phyloP scores from a whole-genome alignment of 176 grass and related monocot genomes.

The Musa itinerans region DNA sequence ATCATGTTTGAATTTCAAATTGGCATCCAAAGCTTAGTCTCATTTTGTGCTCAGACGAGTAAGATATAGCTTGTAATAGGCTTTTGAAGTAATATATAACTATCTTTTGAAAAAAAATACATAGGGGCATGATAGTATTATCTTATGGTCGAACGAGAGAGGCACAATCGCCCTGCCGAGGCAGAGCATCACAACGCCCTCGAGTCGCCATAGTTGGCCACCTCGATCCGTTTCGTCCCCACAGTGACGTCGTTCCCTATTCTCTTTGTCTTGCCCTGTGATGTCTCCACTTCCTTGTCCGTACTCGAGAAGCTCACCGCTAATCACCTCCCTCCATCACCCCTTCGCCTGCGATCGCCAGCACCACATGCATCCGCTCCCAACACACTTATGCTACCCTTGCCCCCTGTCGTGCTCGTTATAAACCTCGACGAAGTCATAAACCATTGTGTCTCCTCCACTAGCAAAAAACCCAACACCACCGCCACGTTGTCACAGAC shows the following conservation, averaged over 20 bases:
- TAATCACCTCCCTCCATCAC: constrained; percentile 13
- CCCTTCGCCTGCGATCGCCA: constrained; percentile 26
- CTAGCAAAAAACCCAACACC: constrained; percentile 3
- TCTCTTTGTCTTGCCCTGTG: background rate
- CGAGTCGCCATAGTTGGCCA: constrained; percentile 41
- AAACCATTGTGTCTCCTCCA: background rate
- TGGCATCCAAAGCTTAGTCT: too few species aligned
- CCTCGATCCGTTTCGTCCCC: constrained; percentile 23
- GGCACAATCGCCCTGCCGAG: constrained; percentile 16
- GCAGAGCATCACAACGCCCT: constrained; percentile 37
- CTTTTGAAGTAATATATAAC: too few species aligned
- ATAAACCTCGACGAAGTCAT: constrained; percentile 34
- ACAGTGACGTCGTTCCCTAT: constrained; percentile 29
- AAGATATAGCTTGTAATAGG: too few species aligned
- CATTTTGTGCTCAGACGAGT: too few species aligned
- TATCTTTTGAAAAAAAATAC: background rate
- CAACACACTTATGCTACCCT: constrained; percentile 17
- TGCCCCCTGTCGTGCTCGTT: constrained; percentile 28
- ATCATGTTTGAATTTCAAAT: too few species aligned
- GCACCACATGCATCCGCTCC: constrained; percentile 49
- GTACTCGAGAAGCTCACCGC: constrained; percentile 15
- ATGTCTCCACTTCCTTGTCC: constrained; percentile 19
- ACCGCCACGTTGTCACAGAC: constrained; percentile 5
- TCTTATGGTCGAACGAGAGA: constrained; percentile 34
- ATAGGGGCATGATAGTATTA: background rate